Conservation (phyloP, 352 stramenopile species). For the Phytophthora sansomeana region DNA sequence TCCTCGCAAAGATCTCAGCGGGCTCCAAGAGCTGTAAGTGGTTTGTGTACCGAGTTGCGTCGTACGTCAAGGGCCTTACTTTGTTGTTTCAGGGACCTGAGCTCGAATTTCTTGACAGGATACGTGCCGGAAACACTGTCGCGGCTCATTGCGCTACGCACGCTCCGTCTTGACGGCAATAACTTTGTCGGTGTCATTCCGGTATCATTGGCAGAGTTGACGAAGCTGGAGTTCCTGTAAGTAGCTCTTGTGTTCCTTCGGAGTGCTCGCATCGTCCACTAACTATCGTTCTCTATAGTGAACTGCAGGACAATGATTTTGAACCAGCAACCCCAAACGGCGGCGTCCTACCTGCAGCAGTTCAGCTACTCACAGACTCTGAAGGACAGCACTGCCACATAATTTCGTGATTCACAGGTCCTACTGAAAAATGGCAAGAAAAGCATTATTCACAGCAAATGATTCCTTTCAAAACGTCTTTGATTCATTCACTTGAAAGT, state of each 20-base stretch:
- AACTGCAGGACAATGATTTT: constrained; percentile 69
- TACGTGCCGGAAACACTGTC: constrained; percentile 58
- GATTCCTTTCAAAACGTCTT: too few relatives aligned
- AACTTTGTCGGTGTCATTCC: constrained; percentile 56
- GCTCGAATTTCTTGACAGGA: constrained; percentile 72
- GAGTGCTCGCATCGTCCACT: not conserved
- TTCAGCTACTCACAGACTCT: constrained; percentile 56
- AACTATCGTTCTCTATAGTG: constrained; percentile 27
- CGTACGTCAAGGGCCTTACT: not conserved
- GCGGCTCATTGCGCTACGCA: constrained; percentile 38
- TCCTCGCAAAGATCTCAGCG: constrained; percentile 51
- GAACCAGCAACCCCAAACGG: constrained; percentile 37
- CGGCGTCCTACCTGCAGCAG: constrained; percentile 42
- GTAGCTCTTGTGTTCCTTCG: constrained; percentile 6
- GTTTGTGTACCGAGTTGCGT: not conserved
- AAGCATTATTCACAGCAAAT: too few relatives aligned
- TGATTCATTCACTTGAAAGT: too few relatives aligned
- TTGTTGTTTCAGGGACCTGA: constrained; percentile 54
- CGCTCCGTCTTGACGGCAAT: constrained; percentile 70
- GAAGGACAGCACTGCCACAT: constrained; percentile 46
- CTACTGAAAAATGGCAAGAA: too few relatives aligned
- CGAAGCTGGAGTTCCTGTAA: constrained; percentile 65
- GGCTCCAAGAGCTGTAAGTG: constrained; percentile 60
- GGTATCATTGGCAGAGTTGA: constrained; percentile 47
- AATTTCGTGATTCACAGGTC: constrained; percentile 19